These are phyloP conservation scores for Fraxinus paxiana DNA, from an alignment of 305 asterid species.

Conservation along the genomic window DNA sequence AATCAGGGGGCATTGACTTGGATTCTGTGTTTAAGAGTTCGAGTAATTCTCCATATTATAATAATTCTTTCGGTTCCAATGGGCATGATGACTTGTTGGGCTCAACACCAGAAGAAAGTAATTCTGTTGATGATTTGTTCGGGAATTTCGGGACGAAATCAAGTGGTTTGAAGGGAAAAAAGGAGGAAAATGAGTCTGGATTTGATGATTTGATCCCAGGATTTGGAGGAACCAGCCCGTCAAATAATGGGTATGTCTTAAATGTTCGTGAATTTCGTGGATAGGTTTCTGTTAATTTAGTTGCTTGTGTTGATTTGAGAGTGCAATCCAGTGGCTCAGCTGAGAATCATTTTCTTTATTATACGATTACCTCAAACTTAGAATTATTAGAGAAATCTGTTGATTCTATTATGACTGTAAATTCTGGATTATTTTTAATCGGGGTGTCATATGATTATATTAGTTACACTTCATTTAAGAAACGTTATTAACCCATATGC, in stretches of 20 bases:
- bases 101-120: slow-evolving; percentile 28
- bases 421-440: no score
- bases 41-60: slow-evolving; percentile 11
- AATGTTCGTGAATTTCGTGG: slow-evolving; percentile 14
- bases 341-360: not conserved
- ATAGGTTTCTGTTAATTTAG: not conserved
- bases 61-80: slow-evolving; percentile 26
- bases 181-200: slow-evolving; percentile 29
- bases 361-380: not conserved
- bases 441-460: not conserved
- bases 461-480: not conserved
- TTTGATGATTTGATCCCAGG: slow-evolving; percentile 56
- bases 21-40: slow-evolving; percentile 47
- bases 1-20: slow-evolving; percentile 44
- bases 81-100: slow-evolving; percentile 41
- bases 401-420: not conserved
- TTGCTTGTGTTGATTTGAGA: not conserved
- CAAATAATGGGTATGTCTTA: slow-evolving; percentile 33
- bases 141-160: slow-evolving; percentile 41
- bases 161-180: slow-evolving; percentile 20
- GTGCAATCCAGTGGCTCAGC: not conserved
- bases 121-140: slow-evolving; percentile 45
- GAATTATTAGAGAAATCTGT: not conserved
- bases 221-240: slow-evolving; percentile 39
- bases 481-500: not conserved